Evolutionary conservation across 495 filamentous ascomycete species (phyloP).

Genomic region (Trichocladium antarcticum): DNA sequence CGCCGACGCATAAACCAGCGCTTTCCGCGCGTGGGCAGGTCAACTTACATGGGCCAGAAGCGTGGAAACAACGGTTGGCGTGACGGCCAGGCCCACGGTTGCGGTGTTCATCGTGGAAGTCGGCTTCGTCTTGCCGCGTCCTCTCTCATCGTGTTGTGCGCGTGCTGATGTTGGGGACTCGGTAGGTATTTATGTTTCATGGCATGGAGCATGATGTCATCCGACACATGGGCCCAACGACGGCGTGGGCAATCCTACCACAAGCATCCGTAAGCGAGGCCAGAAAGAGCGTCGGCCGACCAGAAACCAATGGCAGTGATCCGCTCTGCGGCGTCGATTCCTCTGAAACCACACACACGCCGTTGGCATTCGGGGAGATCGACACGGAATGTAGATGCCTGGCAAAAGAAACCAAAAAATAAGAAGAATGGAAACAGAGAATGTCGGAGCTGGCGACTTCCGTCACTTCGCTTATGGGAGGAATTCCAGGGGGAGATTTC

Average conservation of each 20-base stretch:
- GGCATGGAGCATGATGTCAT: conserved; percentile 17
- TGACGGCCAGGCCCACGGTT: conserved; percentile 59
- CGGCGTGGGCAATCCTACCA: background rate
- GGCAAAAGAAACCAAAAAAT: too few species aligned
- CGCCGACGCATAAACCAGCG: background rate
- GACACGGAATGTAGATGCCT: too few species aligned
- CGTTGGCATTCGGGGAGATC: too few species aligned
- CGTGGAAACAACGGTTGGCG: conserved; percentile 68
- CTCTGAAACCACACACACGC: too few species aligned
- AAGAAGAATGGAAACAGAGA: too few species aligned
- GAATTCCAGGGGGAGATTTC: too few species aligned
- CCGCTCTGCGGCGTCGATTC: too few species aligned
- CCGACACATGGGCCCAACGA: conserved; percentile 2
- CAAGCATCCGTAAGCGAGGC: too few species aligned
- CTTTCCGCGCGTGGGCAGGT: background rate
- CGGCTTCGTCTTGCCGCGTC: background rate
- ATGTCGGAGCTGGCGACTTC: too few species aligned
- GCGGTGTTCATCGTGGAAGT: conserved; percentile 53
- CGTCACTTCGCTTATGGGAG: too few species aligned
- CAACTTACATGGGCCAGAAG: conserved; percentile 61
- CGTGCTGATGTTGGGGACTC: background rate
- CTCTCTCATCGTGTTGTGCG: background rate
- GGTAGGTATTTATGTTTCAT: background rate
- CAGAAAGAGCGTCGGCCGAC: background rate
- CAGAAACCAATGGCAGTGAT: background rate